Base-by-base conservation (phyloP, 2,329 filamentous ascomycete species). In the Sphaerulina populicola region DNA sequence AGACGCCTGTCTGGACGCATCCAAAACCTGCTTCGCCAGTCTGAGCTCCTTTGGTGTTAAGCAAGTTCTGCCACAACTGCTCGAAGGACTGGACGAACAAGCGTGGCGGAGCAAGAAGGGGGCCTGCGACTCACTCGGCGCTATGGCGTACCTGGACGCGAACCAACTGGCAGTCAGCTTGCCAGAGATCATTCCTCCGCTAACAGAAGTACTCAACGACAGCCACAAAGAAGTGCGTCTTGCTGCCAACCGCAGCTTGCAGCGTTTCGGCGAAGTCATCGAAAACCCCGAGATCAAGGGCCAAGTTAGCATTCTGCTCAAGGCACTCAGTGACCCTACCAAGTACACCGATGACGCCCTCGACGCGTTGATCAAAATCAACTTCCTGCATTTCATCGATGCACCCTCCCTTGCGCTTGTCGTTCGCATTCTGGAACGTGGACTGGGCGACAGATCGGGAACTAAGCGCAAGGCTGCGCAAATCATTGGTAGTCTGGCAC, bases 91-190 rank as follows among this genome's bases (percentile, higher is more conserved):
- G 8, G 90, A 97, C 57, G 93, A 98, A 58, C 82, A 87, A 47
- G 91, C 97, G 68, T 98, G 93, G 93, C 85, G 93, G 64, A 97
- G 89, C 72, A 97, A 98, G 72, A 95, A 94, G 73, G 93, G 94
- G 61, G 93, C 93, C 48, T 98, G 93, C 66, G 93, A 98, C 66
- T 83, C 95, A 23, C 78, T 98, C 11, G 93, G 93, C 67, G 93
- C 93, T 56, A 98, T 98, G 93, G 94, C 93, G 4, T 98, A 98
- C 67, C 80, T 98, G 30, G 93, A 97, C 67, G 91, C 94, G 6
- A 86, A 96, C 59, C 93, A 98, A 68, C 79, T 98, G 14, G 89
- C 93, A 1, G 79, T 85, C 60, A 97, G 90, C 67, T 74, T 98
- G 62, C 93, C 93, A 2, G 90, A 94, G 51, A 98, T 98, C 60